Base-by-base conservation (phyloP, 2,329 filamentous ascomycete genomes). In the Xylariaceae sp. region DNA sequence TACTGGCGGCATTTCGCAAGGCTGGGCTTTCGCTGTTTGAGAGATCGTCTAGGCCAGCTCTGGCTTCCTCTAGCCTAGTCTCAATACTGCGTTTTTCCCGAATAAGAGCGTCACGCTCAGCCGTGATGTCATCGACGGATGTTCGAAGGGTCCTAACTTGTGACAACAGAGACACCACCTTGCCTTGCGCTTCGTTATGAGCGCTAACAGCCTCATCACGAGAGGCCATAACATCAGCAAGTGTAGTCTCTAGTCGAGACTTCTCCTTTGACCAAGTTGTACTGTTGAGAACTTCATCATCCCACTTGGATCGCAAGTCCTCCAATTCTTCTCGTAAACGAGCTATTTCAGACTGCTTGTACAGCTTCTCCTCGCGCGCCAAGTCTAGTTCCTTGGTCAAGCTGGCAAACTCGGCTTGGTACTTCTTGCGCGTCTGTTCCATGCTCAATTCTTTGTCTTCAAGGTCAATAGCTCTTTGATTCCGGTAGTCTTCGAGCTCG, bases 221-320 rank as follows among this genome's bases (percentile, higher is more conserved):
- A n/a, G 92, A 96, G 45, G 91, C 88, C 9, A 90, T 89, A 28
- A 98, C 85, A 72, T 97, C 92, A 47, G 94, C 87, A 52, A 99
- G 81, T 4, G 92, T 96, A 58, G 92, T 87, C 73, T 98, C 94
- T 36, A 99, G 82, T 14, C 94, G 88, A 14, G 92, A 85, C 80
- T 98, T 98, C 77, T 99, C 94, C 78, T 99, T 99, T 11, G 93
- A 93, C 93, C 95, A 98, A 0, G 94, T 96, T 14, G 92, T 96
- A 75, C 92, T 96, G 77, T 98, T 98, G 66, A 98, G 85, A 9
- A 98, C 92, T 76, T 99, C 94, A 67, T 98, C 92, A 69, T 99
- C 95, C 94, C 95, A 98, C 77, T 98, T 98, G 66, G 88, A 92
- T 64, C 95, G 87, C 56, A 98, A 83, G 68, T 96, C 92, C 67